These are phyloP conservation scores for Tylopilus rubrobrunneus DNA, from an alignment of 768 basidiomycete species.

Conservation along the genomic window DNA sequence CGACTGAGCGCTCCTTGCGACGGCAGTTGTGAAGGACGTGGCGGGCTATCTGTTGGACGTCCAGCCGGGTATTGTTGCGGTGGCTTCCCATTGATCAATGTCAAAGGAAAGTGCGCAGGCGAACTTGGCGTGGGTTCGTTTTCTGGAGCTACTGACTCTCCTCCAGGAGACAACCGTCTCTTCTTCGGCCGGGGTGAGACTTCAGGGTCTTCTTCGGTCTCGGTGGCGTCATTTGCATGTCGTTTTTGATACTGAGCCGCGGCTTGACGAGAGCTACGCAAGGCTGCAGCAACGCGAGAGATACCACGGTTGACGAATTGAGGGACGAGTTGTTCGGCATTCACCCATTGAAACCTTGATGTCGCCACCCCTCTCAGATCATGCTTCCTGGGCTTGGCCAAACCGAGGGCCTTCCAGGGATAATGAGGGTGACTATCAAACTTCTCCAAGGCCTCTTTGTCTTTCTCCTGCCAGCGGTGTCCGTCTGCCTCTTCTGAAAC, in stretches of 20 bases:
- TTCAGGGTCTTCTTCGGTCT: slow-evolving; percentile 4
- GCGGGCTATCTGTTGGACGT: slow-evolving; percentile 6
- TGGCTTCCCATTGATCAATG: slow-evolving; percentile 28
- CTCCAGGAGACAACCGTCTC: slow-evolving; percentile 15
- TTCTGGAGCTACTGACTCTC: background rate
- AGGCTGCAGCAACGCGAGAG: slow-evolving; percentile 12
- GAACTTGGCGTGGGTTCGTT: slow-evolving; percentile 4
- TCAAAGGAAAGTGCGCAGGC: slow-evolving; percentile 11
- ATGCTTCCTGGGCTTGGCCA: slow-evolving; percentile 25
- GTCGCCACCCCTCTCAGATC: slow-evolving; percentile 25
- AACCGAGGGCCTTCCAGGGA: slow-evolving; percentile 25
- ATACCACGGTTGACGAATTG: slow-evolving; percentile 23
- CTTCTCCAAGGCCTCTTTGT: slow-evolving; percentile 23
- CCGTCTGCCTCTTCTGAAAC: slow-evolving; percentile 20
- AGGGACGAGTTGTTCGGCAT: slow-evolving; percentile 29
- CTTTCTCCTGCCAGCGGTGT: slow-evolving; percentile 23
- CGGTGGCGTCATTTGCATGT: slow-evolving; percentile 8
- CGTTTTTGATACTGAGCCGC: slow-evolving; percentile 24
- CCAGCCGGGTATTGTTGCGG: slow-evolving; percentile 31
- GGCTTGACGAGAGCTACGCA: slow-evolving; percentile 8
- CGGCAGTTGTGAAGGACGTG: background rate
- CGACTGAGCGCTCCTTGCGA: slow-evolving; percentile 15
- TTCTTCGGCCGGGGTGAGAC: slow-evolving; percentile 27
- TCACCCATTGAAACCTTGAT: slow-evolving; percentile 28
- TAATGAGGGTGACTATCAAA: slow-evolving; percentile 24